A percentile compares a stretch with the other conserved stretches of the same genome.
Conservation (phyloP, 2,329 filamentous ascomycete genomes). For the Diaporthe australafricana region DNA sequence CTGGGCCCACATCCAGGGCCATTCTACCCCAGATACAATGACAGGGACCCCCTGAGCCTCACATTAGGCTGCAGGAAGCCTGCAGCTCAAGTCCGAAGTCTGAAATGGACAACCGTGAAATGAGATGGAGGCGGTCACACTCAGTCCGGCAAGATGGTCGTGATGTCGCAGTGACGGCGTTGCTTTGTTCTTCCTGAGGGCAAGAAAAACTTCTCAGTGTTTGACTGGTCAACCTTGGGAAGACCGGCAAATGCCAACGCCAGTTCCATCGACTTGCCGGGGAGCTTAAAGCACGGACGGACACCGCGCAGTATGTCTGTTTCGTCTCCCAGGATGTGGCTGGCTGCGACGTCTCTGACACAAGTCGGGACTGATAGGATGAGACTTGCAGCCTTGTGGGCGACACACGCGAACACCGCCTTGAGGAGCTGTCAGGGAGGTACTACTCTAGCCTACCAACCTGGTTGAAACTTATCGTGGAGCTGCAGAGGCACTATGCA, state of each 20-base stretch:
- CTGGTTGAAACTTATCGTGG: slow-evolving; percentile 20
- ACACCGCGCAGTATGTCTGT: slow-evolving; percentile 23
- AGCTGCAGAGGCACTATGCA: neutral
- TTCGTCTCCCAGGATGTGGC: slow-evolving; percentile 33
- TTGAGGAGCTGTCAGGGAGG: neutral
- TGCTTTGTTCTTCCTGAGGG: neutral
- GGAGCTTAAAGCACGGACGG: slow-evolving; percentile 30
- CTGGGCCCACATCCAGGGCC: slow-evolving; percentile 21
- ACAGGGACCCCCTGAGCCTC: slow-evolving; percentile 24
- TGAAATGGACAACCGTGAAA: neutral
- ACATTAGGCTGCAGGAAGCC: slow-evolving; percentile 26
- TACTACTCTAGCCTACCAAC: slow-evolving; percentile 20
- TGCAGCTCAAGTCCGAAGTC: slow-evolving; percentile 22
- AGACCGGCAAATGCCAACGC: slow-evolving; percentile 13
- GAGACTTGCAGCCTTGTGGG: slow-evolving; percentile 9
- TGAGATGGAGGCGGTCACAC: neutral
- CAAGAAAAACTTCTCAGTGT: neutral
- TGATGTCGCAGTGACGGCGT: neutral
- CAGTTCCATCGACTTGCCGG: neutral
- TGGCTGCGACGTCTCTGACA: slow-evolving; percentile 22
- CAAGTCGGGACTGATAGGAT: slow-evolving; percentile 13
- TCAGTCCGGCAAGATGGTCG: neutral
- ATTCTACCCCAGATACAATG: slow-evolving; percentile 25
- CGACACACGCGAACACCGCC: neutral
- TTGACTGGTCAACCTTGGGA: neutral